A percentile compares a stretch with the other conserved stretches of the same genome.
Conservation (phyloP, 371 early-diverging fungal species). For the Lichtheimia corymbifera region DNA sequence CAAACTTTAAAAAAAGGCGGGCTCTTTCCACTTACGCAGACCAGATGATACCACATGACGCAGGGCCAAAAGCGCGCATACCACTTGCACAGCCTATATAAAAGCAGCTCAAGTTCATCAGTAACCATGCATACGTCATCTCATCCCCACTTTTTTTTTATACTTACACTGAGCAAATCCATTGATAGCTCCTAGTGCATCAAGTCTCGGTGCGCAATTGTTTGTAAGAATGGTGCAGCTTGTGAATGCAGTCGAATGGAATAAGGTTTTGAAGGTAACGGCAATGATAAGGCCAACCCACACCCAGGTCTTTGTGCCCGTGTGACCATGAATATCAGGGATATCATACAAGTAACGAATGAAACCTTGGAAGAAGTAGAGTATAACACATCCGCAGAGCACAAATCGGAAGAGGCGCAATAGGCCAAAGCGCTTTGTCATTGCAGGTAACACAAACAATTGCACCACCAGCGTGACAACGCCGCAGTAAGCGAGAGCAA, state of each 20-base stretch:
- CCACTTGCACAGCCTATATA: constrained; percentile 41
- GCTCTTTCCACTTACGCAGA: constrained; percentile 17
- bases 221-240: constrained; percentile 36
- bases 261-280: constrained; percentile 35
- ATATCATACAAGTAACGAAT: constrained; percentile 34
- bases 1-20: neutral
- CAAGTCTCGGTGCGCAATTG: constrained; percentile 31
- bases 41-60: constrained; percentile 47
- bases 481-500: constrained; percentile 55
- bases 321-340: constrained; percentile 29
- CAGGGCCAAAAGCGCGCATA: constrained; percentile 45
- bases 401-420: constrained; percentile 52
- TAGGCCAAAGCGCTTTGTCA: constrained; percentile 49
- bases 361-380: constrained; percentile 42
- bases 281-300: constrained; percentile 40
- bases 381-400: constrained; percentile 35
- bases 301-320: constrained; percentile 42
- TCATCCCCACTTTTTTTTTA: neutral
- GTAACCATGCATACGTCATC: neutral
- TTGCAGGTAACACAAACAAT: constrained; percentile 45
- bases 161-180: constrained; percentile 46
- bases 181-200: constrained; percentile 39
- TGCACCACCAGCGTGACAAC: constrained; percentile 55
- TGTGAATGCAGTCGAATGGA: constrained; percentile 37
- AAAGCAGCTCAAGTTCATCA: too few relatives aligned